phyloP scores from a whole-genome alignment of 148 eudicot species.

The Rhododendron williamsianum region DNA sequence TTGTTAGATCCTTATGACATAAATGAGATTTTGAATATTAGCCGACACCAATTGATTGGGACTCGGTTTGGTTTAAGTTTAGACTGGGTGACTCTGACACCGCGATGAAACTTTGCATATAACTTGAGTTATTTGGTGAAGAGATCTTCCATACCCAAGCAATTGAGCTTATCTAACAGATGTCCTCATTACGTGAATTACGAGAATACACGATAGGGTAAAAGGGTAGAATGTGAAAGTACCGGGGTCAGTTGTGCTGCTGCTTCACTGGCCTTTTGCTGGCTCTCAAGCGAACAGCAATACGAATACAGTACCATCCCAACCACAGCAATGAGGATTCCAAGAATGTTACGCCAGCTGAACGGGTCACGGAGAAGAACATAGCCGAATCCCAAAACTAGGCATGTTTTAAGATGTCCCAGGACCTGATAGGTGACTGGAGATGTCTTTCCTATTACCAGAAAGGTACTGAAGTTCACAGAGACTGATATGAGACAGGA shows the following conservation, averaged over 20 bases:
- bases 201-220: background rate
- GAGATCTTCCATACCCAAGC: background rate
- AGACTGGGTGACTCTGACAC: background rate
- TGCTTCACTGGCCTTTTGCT: constrained; percentile 55
- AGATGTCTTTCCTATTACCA: constrained; percentile 94
- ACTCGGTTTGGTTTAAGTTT: background rate
- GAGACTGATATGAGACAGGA: constrained; percentile 88
- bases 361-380: constrained; percentile 76
- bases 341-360: constrained; percentile 82
- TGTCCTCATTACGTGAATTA: background rate
- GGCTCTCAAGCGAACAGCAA: constrained; percentile 57
- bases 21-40: background rate
- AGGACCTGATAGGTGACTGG: constrained; percentile 94
- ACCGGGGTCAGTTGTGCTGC: constrained; percentile 62
- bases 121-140: background rate
- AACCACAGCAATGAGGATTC: constrained; percentile 69
- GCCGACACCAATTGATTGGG: background rate
- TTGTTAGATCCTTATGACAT: background rate
- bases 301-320: constrained; percentile 91
- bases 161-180: background rate
- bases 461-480: constrained; percentile 91
- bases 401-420: constrained; percentile 90
- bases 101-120: background rate
- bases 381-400: constrained; percentile 88
- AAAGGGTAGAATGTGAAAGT: constrained; percentile 10